phyloP scores from a whole-genome alignment of 179 eudicot species.

The Silene vulgaris region DNA sequence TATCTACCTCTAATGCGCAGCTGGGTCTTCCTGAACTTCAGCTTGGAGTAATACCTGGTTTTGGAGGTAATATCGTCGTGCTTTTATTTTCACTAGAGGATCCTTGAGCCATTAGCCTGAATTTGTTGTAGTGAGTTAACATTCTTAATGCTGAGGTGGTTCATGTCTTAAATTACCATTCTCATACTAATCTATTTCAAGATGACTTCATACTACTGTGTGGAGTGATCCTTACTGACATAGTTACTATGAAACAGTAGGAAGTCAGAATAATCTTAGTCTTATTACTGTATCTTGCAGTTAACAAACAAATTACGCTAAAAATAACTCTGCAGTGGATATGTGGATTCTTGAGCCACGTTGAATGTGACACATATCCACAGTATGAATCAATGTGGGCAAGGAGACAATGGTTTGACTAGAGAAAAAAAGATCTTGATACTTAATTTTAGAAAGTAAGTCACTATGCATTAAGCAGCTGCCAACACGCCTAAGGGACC shows the following conservation, averaged over 20 bases:
- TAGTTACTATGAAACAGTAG: not conserved
- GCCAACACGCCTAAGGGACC: constrained; percentile 4
- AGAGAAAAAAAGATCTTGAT: not conserved
- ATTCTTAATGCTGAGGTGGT: not conserved
- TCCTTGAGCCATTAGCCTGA: not conserved
- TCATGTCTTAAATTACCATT: not conserved
- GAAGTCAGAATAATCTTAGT: not conserved
- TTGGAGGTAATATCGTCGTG: constrained; percentile 62
- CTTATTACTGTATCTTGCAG: not conserved
- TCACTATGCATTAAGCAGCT: not conserved
- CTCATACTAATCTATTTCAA: not conserved
- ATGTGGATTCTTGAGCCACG: not conserved
- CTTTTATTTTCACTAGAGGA: not conserved
- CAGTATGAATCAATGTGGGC: constrained; percentile 1
- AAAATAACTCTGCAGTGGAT: not conserved
- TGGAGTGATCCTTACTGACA: not conserved
- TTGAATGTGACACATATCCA: not conserved
- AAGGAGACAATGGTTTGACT: not conserved
- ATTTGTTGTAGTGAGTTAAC: not conserved
- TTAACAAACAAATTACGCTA: not conserved
- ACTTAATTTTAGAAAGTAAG: not conserved
- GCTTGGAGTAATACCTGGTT: constrained; percentile 86
- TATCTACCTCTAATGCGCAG: constrained; percentile 76
- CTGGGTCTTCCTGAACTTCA: constrained; percentile 92
- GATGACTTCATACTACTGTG: not conserved